phyloP scores from a whole-genome alignment of 2,329 filamentous ascomycete genomes.

The Fusarium mangiferae region DNA sequence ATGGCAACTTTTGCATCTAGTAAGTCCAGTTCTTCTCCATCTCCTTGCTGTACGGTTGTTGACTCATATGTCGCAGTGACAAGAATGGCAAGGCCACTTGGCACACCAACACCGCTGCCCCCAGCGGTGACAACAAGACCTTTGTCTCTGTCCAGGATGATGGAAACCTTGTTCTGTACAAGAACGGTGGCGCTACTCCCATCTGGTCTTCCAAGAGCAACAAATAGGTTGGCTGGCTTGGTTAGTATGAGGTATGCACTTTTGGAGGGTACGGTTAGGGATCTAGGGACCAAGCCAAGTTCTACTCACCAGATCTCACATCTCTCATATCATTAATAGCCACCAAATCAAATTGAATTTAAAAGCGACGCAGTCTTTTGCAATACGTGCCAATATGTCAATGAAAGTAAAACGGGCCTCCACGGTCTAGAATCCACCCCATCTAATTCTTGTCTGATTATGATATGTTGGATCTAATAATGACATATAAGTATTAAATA shows the following conservation, averaged over 20 bases:
- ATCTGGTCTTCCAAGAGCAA: slow-evolving; percentile 16
- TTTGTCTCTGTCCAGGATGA: slow-evolving; percentile 13
- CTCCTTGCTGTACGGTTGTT: background rate
- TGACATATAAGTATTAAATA: background rate
- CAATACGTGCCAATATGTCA: background rate
- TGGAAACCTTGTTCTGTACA: slow-evolving; percentile 5
- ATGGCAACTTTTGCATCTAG: slow-evolving; percentile 8
- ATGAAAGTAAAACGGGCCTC: accelerated
- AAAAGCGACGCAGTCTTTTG: background rate
- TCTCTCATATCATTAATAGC: accelerated
- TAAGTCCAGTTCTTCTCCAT: background rate
- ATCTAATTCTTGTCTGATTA: background rate
- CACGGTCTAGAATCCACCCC: accelerated
- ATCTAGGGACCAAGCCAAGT: background rate
- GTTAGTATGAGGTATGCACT: background rate
- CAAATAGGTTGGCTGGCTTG: background rate
- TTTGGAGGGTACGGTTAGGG: background rate
- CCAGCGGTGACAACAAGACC: background rate
- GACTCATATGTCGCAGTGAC: background rate
- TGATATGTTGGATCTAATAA: too few species aligned
- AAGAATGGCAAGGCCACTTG: slow-evolving; percentile 11
- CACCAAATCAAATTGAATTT: background rate
- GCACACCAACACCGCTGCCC: slow-evolving; percentile 13
- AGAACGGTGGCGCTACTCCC: background rate
- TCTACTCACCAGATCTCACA: accelerated